Conservation (phyloP, 805 yeast genomes). For the Pichia thaimueangensis region DNA sequence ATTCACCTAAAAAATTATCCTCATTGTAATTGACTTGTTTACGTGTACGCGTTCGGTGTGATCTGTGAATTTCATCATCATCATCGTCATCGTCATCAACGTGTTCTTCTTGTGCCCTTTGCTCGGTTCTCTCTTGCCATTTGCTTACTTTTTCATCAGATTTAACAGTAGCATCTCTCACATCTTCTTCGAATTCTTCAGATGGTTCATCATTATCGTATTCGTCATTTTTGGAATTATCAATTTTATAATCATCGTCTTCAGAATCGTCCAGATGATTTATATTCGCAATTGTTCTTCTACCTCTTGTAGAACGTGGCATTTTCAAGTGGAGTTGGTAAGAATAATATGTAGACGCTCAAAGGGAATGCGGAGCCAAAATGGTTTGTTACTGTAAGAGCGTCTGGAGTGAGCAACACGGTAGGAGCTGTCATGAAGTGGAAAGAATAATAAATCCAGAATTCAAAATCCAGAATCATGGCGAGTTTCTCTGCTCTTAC, state of each 20-base stretch:
- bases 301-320: neutral
- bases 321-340: no score
- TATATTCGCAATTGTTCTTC: neutral
- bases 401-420: no score
- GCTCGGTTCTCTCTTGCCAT: neutral
- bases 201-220: conserved; percentile 14
- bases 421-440: no score
- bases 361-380: no score
- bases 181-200: conserved; percentile 22
- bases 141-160: neutral
- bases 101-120: conserved; percentile 8
- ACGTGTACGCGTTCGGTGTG: conserved; percentile 27
- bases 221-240: conserved; percentile 13
- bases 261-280: neutral
- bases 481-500: no score
- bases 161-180: conserved; percentile 7
- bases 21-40: conserved; percentile 30
- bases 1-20: conserved; percentile 22
- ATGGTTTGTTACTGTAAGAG: no score
- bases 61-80: conserved; percentile 19
- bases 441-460: no score
- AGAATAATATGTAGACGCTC: no score
- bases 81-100: conserved; percentile 14
- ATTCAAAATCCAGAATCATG: no score
- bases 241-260: conserved; percentile 12